Evolutionary conservation across 164 flowering plant genomes (phyloP).

Genomic region (Houttuynia cordata): DNA sequence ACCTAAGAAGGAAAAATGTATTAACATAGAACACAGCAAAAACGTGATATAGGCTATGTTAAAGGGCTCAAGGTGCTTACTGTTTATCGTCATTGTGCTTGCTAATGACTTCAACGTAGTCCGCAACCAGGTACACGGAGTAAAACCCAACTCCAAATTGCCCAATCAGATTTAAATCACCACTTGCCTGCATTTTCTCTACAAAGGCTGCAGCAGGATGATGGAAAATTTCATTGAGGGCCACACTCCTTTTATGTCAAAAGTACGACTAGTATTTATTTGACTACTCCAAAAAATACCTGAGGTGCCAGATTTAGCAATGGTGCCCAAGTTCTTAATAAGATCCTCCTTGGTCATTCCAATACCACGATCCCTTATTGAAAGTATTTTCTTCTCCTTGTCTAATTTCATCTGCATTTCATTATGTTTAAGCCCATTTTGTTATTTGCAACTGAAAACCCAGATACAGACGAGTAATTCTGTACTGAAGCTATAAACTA

Average conservation of each 20-base stretch:
- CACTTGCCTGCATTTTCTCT: conserved; percentile 91
- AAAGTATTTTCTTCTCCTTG: conserved; percentile 82
- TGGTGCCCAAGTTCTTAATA: conserved; percentile 94
- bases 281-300: conserved; percentile 24
- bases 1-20: conserved; percentile 28
- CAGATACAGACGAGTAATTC: neutral
- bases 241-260: neutral
- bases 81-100: conserved; percentile 96
- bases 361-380: conserved; percentile 90
- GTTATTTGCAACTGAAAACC: neutral
- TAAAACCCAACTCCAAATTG: conserved; percentile 99
- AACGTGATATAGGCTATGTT: neutral
- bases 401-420: conserved; percentile 76
- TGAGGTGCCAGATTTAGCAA: conserved; percentile 98
- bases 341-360: conserved; percentile 99
- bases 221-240: neutral
- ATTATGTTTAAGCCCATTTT: neutral
- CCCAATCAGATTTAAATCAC: conserved; percentile 91
- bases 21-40: neutral
- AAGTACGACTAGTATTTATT: neutral
- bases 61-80: conserved; percentile 26
- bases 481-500: neutral
- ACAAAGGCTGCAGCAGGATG: conserved; percentile 68
- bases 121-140: conserved; percentile 95
- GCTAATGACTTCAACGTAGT: conserved; percentile 95